These are phyloP conservation scores for Elongisporangium prolatum DNA, from an alignment of 352 stramenopile genomes.

Conservation along the genomic window DNA sequence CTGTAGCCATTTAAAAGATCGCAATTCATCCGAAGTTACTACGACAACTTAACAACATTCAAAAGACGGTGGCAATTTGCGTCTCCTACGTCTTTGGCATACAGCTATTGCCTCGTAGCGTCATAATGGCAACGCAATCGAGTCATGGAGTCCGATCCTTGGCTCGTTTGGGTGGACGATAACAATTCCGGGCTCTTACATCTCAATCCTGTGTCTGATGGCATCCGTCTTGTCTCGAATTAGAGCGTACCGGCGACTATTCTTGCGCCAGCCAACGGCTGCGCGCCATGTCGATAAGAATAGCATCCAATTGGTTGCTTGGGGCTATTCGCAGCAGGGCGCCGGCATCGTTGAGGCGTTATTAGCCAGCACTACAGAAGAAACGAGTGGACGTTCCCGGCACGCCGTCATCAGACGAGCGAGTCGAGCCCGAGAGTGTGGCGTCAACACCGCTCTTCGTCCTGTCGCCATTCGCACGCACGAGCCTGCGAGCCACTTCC, in stretches of 20 bases:
- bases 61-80: too few relatives aligned
- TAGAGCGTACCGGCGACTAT: background rate
- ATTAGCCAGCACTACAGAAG: background rate
- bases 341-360: background rate
- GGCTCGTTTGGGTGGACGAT: background rate
- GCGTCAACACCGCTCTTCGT: background rate
- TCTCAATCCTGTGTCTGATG: background rate
- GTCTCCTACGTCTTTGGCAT: too few relatives aligned
- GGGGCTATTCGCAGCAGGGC: background rate
- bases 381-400: background rate
- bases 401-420: background rate
- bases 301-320: background rate
- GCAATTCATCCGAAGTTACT: too few relatives aligned
- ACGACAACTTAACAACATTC: too few relatives aligned
- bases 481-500: background rate
- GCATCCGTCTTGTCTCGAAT: background rate
- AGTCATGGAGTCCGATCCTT: too few relatives aligned
- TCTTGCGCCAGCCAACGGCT: background rate
- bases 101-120: too few relatives aligned
- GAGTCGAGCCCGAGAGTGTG: background rate
- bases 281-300: background rate
- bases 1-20: background rate
- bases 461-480: background rate
- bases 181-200: background rate
- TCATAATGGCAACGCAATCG: too few relatives aligned